Conservation (phyloP, 345 rosid genomes). For the Boechera stricta region DNA sequence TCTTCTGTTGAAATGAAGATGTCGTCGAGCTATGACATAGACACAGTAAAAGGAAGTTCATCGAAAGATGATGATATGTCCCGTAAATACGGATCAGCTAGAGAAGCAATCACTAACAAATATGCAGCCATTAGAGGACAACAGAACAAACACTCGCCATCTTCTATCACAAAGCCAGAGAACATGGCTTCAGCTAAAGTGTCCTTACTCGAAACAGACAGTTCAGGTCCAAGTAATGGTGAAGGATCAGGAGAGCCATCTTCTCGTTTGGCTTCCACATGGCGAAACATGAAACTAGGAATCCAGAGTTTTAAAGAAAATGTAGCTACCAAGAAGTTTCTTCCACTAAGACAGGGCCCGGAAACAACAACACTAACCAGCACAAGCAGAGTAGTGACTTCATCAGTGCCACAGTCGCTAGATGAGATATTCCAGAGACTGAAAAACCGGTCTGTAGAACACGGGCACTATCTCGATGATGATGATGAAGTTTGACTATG, state of each 20-base stretch:
- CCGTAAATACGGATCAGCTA: constrained; percentile 65
- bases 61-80: constrained; percentile 67
- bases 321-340: constrained; percentile 68
- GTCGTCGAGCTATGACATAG: constrained; percentile 48
- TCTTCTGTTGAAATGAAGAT: constrained; percentile 74
- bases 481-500: constrained; percentile 49
- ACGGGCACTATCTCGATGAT: constrained; percentile 42
- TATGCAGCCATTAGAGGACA: constrained; percentile 88
- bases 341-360: constrained; percentile 64
- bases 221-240: constrained; percentile 38
- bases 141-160: constrained; percentile 52
- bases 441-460: constrained; percentile 67
- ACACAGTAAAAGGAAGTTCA: constrained; percentile 51
- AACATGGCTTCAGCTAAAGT: constrained; percentile 76
- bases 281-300: constrained; percentile 87
- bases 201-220: constrained; percentile 68
- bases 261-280: constrained; percentile 65
- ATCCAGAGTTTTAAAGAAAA: constrained; percentile 88
- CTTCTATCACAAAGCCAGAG: constrained; percentile 54
- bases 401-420: constrained; percentile 64
- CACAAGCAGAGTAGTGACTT: constrained; percentile 24
- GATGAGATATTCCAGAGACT: constrained; percentile 92
- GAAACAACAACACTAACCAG: constrained; percentile 48
- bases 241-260: constrained; percentile 49
- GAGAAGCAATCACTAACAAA: constrained; percentile 84